These are phyloP conservation scores for Globisporangium megalacanthum DNA, from an alignment of 352 stramenopile species.

Conservation along the genomic window DNA sequence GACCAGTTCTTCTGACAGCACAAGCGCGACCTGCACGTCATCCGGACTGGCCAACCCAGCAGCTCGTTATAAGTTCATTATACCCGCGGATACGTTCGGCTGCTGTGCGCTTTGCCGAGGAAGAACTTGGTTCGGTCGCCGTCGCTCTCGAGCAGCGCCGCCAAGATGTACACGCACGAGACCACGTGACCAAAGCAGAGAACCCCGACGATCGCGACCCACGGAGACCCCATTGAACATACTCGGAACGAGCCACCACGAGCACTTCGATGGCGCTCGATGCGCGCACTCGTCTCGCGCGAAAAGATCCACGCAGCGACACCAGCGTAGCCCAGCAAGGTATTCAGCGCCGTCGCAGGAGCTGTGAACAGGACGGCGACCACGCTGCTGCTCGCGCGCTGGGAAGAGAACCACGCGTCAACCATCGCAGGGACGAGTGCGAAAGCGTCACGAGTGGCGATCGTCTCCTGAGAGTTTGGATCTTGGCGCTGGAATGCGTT, in stretches of 20 bases:
- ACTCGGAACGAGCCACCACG: not conserved
- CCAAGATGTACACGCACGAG: constrained; percentile 60
- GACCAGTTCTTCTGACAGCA: constrained; percentile 60
- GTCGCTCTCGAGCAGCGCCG: constrained; percentile 67
- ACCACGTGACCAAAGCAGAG: constrained; percentile 52
- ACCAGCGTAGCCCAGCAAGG: constrained; percentile 36
- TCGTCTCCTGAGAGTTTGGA: constrained; percentile 2
- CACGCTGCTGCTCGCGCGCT: not conserved
- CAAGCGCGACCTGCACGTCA: constrained; percentile 18
- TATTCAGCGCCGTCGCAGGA: constrained; percentile 36
- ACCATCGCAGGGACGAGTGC: constrained; percentile 17
- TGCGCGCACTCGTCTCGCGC: constrained; percentile 23
- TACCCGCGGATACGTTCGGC: constrained; percentile 15
- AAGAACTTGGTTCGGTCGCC: constrained; percentile 63
- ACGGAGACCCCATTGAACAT: not conserved
- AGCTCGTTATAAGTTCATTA: no score
- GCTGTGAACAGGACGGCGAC: not conserved
- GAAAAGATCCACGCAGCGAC: constrained; percentile 52
- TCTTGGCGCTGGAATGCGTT: constrained; percentile 15
- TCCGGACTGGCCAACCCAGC: no score
- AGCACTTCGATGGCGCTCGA: no score
- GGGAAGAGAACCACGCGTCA: not conserved
- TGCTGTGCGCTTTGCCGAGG: constrained; percentile 30
- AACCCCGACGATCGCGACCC: constrained; percentile 19
- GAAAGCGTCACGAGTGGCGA: constrained; percentile 22